A percentile compares a stretch with the other conserved stretches of the same genome.
These are phyloP conservation scores for Pyropia haitanensis DNA, from an alignment of 23 red algal species.

Conservation along the genomic window DNA sequence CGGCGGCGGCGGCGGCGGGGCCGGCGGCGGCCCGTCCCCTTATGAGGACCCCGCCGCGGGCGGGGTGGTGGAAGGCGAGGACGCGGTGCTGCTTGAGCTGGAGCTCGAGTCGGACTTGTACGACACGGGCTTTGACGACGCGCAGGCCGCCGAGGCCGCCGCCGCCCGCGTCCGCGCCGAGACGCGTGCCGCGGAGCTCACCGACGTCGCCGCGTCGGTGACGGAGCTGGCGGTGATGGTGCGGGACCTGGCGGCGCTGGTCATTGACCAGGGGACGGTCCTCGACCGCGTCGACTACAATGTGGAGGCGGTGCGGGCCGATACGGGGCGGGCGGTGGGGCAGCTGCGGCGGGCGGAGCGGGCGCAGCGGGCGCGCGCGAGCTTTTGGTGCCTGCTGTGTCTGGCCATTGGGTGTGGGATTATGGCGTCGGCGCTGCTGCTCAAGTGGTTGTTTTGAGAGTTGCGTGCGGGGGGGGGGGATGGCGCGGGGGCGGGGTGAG, in stretches of 20 bases:
- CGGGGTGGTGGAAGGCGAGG: not conserved
- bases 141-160: conserved; percentile 34
- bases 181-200: conserved; percentile 42
- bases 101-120: conserved; percentile 1
- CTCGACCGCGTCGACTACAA: conserved; percentile 96
- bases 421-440: conserved; percentile 57
- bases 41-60: not conserved
- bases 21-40: not conserved
- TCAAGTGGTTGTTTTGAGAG: conserved; percentile 55
- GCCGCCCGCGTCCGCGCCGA: conserved; percentile 25
- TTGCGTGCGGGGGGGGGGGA: too few relatives aligned
- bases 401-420: conserved; percentile 60
- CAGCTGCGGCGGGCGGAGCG: conserved; percentile 65
- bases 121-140: conserved; percentile 35
- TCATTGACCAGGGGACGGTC: conserved; percentile 87
- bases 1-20: too few relatives aligned
- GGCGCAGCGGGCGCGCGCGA: conserved; percentile 49
- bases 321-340: conserved; percentile 46
- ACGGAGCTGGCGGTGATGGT: conserved; percentile 80
- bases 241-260: conserved; percentile 65
- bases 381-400: conserved; percentile 44
- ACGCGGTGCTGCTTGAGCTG: not conserved
- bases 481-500: too few relatives aligned
- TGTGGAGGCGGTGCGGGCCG: conserved; percentile 43
- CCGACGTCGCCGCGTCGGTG: conserved; percentile 45